These are phyloP conservation scores for Fomitopsis palustris DNA, from an alignment of 1,284 basidiomycete genomes.

Conservation along the genomic window DNA sequence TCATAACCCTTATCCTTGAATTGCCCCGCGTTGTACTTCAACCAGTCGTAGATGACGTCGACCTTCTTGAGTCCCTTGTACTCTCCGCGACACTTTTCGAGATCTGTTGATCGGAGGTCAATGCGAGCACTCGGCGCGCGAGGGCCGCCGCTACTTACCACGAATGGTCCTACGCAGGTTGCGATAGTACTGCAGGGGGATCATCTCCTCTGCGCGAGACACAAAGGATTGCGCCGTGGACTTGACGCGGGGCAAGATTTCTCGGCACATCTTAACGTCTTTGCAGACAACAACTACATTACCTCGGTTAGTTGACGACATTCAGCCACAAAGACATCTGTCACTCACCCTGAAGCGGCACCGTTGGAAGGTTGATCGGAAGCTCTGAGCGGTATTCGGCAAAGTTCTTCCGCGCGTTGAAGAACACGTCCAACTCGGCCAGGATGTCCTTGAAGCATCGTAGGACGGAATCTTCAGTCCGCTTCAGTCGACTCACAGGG, in stretches of 20 bases:
- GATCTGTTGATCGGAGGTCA: background rate
- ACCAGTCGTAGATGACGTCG: slow-evolving; percentile 4
- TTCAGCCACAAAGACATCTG: too few relatives aligned
- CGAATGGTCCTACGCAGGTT: slow-evolving; percentile 8
- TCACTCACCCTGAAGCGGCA: slow-evolving; percentile 4
- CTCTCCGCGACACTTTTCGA: slow-evolving; percentile 7
- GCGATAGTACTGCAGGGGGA: slow-evolving; percentile 8
- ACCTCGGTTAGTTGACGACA: background rate
- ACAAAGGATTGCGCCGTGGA: background rate
- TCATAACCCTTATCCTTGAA: slow-evolving; percentile 1
- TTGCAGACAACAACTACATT: slow-evolving; percentile 3
- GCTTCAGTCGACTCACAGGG: background rate
- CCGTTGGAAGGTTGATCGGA: slow-evolving; percentile 4
- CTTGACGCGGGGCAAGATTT: slow-evolving; percentile 3
- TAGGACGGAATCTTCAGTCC: background rate
- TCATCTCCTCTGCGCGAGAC: background rate
- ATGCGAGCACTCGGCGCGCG: background rate
- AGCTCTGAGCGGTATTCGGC: slow-evolving; percentile 5
- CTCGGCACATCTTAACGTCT: slow-evolving; percentile 4
- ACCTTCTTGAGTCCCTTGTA: slow-evolving; percentile 3
- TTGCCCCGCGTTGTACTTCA: background rate
- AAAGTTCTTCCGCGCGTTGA: slow-evolving; percentile 2
- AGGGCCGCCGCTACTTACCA: background rate
- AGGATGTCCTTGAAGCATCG: background rate
- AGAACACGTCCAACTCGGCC: background rate